phyloP scores from a whole-genome alignment of 164 flowering plant species.

The Nymphaea thermarum region DNA sequence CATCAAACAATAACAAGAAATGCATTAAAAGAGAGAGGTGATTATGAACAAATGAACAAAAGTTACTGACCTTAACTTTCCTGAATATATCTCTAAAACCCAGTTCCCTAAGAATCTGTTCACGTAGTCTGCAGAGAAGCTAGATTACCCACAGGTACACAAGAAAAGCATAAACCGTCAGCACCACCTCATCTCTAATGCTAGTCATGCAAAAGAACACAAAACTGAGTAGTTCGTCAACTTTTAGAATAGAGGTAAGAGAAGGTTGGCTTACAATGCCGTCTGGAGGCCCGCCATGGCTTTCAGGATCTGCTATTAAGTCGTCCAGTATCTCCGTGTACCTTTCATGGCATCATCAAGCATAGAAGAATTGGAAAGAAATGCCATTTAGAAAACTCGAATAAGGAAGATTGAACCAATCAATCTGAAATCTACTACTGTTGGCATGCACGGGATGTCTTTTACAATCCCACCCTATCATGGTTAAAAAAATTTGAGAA shows the following conservation, averaged over 20 bases:
- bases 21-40: background rate
- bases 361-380: background rate
- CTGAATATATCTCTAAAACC: constrained; percentile 95
- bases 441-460: no score
- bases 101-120: constrained; percentile 80
- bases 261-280: constrained; percentile 48
- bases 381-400: background rate
- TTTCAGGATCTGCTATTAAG: constrained; percentile 85
- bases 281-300: constrained; percentile 99
- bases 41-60: background rate
- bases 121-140: constrained; percentile 91
- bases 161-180: background rate
- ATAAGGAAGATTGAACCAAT: no score
- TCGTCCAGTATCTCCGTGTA: constrained; percentile 78
- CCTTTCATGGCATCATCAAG: constrained; percentile 25
- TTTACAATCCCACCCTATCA: background rate
- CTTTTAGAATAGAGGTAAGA: background rate
- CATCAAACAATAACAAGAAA: background rate
- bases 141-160: constrained; percentile 11
- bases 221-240: no score
- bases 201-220: no score
- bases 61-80: constrained; percentile 64
- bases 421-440: no score
- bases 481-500: background rate
- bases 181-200: background rate